Percentiles rank a stretch among this genome's conserved stretches.
These are phyloP conservation scores for Microbotryum lychnidis-dioicae DNA, from an alignment of 1,284 basidiomycete species.

Conservation along the genomic window DNA sequence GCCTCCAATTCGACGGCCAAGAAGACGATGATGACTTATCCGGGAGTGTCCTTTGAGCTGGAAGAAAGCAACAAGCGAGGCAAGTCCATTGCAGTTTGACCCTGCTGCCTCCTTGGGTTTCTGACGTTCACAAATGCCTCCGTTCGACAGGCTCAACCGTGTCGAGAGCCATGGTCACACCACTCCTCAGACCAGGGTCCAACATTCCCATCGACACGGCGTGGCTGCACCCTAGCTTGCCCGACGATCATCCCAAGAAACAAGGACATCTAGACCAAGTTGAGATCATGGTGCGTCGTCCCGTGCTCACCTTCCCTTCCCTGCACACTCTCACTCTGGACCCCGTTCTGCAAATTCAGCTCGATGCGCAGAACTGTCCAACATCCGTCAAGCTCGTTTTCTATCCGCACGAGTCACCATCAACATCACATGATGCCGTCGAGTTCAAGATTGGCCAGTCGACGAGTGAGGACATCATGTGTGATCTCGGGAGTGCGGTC, in stretches of 20 bases:
- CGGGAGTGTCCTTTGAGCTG: constrained; percentile 29
- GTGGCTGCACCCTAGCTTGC: constrained; percentile 24
- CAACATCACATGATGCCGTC: background rate
- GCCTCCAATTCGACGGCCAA: background rate
- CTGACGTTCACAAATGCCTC: no score
- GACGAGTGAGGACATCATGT: constrained; percentile 34
- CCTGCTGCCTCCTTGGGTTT: no score
- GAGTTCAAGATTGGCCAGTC: constrained; percentile 22
- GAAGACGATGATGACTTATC: constrained; percentile 12
- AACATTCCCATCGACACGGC: constrained; percentile 14
- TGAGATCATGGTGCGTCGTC: constrained; percentile 15
- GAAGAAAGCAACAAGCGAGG: constrained; percentile 4
- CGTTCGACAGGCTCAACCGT: background rate
- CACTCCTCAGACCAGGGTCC: background rate
- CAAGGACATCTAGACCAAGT: constrained; percentile 17
- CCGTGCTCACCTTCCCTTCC: background rate
- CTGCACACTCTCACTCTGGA: background rate
- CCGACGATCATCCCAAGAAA: constrained; percentile 9
- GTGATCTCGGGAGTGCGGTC: constrained; percentile 32
- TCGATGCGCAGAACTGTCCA: background rate
- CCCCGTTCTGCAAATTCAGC: background rate
- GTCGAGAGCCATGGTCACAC: constrained; percentile 14
- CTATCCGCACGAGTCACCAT: background rate
- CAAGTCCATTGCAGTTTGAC: background rate
- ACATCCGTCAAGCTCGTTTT: constrained; percentile 5